Evolutionary conservation across 768 basidiomycete genomes (phyloP).

Genomic region (Pleurotus tuoliensis): DNA sequence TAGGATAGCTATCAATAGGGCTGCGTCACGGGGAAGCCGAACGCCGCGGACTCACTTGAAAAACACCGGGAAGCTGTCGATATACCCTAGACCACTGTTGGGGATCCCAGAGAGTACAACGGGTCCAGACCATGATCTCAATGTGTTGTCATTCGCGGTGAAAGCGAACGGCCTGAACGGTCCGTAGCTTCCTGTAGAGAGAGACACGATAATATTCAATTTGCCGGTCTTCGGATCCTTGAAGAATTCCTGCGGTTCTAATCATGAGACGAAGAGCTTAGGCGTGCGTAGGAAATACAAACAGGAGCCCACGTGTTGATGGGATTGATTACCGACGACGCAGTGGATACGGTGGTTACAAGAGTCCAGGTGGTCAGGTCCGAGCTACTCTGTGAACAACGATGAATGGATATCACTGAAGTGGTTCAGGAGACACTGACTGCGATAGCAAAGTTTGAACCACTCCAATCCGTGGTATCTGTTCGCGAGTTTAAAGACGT

Average conservation of each 20-base stretch:
- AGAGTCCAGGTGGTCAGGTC: conserved; percentile 26
- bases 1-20: not conserved
- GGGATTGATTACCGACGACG: conserved; percentile 24
- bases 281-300: not conserved
- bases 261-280: not conserved
- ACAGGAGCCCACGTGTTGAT: conserved; percentile 32
- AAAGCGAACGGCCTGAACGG: conserved; percentile 31
- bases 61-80: conserved; percentile 31
- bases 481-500: not conserved
- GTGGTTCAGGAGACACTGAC: conserved; percentile 13
- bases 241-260: conserved; percentile 26
- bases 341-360: conserved; percentile 24
- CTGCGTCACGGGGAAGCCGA: too few relatives aligned
- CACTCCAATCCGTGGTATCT: conserved; percentile 33
- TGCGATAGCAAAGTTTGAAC: conserved; percentile 31
- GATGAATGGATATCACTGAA: not conserved
- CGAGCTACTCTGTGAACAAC: conserved; percentile 22
- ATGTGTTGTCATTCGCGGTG: conserved; percentile 25
- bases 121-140: conserved; percentile 26
- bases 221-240: conserved; percentile 30
- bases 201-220: conserved; percentile 28
- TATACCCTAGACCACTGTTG: conserved; percentile 29
- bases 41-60: conserved; percentile 21
- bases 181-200: conserved; percentile 32
- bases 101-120: conserved; percentile 31